Percentiles rank a stretch among this genome's conserved stretches.
These are phyloP conservation scores for Zea luxurians DNA, from an alignment of 176 grass and related monocot species.

Conservation along the genomic window DNA sequence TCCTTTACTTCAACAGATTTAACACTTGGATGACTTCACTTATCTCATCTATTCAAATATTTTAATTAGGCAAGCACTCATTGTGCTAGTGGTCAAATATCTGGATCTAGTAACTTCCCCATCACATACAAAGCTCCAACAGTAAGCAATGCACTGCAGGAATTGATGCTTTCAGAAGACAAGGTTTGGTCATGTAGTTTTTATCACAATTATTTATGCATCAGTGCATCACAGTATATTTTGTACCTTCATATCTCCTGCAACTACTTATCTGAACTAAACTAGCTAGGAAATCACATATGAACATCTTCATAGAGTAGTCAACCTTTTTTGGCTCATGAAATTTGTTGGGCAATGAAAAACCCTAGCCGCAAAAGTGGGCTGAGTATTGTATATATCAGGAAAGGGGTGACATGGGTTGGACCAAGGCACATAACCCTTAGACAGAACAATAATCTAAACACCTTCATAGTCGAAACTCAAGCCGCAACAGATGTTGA, in stretches of 20 bases:
- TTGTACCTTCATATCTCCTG: neutral
- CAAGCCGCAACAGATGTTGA: no score
- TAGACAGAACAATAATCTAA: no score
- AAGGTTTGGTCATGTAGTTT: conserved; percentile 30
- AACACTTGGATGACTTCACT: neutral
- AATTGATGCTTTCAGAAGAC: conserved; percentile 41
- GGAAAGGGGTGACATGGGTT: no score
- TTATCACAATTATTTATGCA: neutral
- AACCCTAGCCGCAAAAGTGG: no score
- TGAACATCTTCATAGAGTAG: neutral
- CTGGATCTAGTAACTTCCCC: conserved; percentile 17
- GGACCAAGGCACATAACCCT: no score
- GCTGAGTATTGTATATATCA: no score
- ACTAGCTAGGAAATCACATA: conserved; percentile 1
- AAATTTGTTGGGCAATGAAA: neutral
- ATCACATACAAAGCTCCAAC: conserved; percentile 30
- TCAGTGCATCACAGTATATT: conserved; percentile 3
- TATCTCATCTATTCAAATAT: conserved; percentile 24
- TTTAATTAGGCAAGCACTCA: conserved; percentile 26
- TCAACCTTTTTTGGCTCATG: neutral
- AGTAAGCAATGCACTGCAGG: conserved; percentile 11
- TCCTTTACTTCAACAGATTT: neutral
- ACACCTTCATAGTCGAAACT: no score
- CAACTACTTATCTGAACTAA: neutral
- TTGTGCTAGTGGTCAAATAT: conserved; percentile 20